phyloP scores from a whole-genome alignment of 495 filamentous ascomycete genomes.

The Aspergillus sclerotiicarbonarius region DNA sequence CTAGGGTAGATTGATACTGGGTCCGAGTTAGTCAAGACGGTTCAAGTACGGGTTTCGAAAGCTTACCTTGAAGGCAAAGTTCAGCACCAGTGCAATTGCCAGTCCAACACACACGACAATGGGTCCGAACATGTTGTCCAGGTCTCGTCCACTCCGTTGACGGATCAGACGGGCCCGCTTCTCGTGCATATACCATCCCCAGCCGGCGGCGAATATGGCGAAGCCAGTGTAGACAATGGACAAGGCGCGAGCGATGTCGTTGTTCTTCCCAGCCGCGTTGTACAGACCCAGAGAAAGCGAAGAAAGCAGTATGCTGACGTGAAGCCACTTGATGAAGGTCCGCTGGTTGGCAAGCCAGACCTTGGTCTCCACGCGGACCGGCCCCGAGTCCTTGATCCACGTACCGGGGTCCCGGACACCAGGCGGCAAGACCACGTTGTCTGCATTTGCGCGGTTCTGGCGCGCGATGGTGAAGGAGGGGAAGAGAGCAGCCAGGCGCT shows the following conservation, averaged over 20 bases:
- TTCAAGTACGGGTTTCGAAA: neutral
- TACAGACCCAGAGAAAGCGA: slow-evolving; percentile 79
- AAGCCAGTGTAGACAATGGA: slow-evolving; percentile 79
- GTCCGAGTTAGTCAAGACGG: slow-evolving; percentile 16
- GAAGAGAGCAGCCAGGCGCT: slow-evolving; percentile 57
- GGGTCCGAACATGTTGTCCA: slow-evolving; percentile 84
- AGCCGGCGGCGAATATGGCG: slow-evolving; percentile 75
- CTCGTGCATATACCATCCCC: slow-evolving; percentile 85
- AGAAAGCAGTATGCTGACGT: slow-evolving; percentile 82
- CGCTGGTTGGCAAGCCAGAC: slow-evolving; percentile 98
- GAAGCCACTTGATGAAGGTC: slow-evolving; percentile 97
- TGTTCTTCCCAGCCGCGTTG: slow-evolving; percentile 73
- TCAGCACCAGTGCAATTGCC: slow-evolving; percentile 73
- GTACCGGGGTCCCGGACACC: slow-evolving; percentile 79
- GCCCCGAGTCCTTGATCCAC: slow-evolving; percentile 91
- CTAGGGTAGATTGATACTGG: slow-evolving; percentile 37
- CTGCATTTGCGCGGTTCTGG: slow-evolving; percentile 58
- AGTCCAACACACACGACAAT: slow-evolving; percentile 78
- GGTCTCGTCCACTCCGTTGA: slow-evolving; percentile 81
- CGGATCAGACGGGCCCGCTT: slow-evolving; percentile 74
- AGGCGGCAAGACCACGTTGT: slow-evolving; percentile 59
- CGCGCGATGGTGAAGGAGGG: slow-evolving; percentile 72
- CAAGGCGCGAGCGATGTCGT: slow-evolving; percentile 68
- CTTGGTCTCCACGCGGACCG: slow-evolving; percentile 89
- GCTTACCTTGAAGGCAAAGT: slow-evolving; percentile 77